Percentiles rank a stretch among this genome's conserved stretches.
phyloP scores from a whole-genome alignment of 2,329 filamentous ascomycete species.

The Graphium sp. region DNA sequence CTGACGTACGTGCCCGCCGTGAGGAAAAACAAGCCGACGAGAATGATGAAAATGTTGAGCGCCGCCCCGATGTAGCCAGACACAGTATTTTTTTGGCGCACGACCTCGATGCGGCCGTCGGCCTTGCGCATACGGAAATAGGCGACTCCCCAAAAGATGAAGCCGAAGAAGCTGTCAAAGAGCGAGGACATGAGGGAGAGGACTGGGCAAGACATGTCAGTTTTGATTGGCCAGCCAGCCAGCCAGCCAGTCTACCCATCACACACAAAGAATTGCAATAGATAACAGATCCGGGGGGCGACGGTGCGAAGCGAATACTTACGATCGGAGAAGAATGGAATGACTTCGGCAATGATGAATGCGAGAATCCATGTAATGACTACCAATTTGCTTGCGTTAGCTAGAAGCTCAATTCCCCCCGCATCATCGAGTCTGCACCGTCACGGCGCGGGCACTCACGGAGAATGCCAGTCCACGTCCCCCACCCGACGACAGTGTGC shows the following conservation, averaged over 20 bases:
- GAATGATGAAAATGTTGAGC: conserved; percentile 58
- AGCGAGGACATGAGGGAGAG: conserved; percentile 69
- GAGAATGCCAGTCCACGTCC: conserved; percentile 62
- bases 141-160: conserved; percentile 84
- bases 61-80: conserved; percentile 35
- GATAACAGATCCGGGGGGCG: conserved; percentile 11
- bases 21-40: conserved; percentile 66
- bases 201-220: conserved; percentile 23
- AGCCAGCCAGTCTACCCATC: no score
- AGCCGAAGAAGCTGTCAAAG: conserved; percentile 87
- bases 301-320: conserved; percentile 14
- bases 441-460: conserved; percentile 15
- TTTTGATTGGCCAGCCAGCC: no score
- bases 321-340: conserved; percentile 78
- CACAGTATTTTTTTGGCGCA: conserved; percentile 30
- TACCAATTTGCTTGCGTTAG: no score
- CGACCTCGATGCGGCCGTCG: conserved; percentile 37
- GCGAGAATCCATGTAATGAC: conserved; percentile 61
- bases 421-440: no score
- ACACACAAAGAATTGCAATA: no score
- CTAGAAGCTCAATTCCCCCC: no score
- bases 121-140: conserved; percentile 61
- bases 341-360: conserved; percentile 83
- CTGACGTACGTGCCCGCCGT: conserved; percentile 67
- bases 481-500: conserved; percentile 73